A percentile compares a stretch with the other conserved stretches of the same genome.
These are phyloP conservation scores for Cucumis cinereus DNA, from an alignment of 306 rosid genomes.

Conservation along the genomic window DNA sequence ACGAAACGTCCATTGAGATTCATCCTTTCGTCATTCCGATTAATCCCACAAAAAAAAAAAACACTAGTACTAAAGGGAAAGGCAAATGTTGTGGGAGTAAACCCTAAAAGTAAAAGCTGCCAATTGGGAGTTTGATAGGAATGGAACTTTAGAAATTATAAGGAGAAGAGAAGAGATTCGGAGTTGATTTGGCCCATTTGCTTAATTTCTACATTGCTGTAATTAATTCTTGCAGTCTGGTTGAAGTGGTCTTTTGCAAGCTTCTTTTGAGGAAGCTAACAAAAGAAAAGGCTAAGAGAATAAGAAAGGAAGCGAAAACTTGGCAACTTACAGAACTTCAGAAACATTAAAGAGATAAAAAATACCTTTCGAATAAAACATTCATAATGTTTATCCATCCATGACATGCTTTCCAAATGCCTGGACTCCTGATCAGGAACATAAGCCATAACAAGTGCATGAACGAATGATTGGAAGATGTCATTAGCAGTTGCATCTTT, in stretches of 20 bases:
- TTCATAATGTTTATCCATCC: constrained; percentile 70
- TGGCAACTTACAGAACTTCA: constrained; percentile 5
- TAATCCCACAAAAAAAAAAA: background rate
- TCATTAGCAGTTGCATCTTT: constrained; percentile 68
- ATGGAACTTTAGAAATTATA: background rate
- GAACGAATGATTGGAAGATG: constrained; percentile 58
- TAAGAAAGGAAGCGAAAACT: background rate
- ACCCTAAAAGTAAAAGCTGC: background rate
- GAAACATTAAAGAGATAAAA: background rate
- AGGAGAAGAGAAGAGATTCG: background rate
- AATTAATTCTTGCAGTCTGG: background rate
- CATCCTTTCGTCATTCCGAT: too few species aligned
- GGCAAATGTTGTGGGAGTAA: background rate
- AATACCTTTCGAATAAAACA: constrained; percentile 58
- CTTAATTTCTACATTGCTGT: background rate
- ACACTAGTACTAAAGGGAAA: background rate
- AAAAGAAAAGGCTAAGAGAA: background rate
- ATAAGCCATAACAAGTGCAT: constrained; percentile 50
- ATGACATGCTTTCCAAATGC: constrained; percentile 56
- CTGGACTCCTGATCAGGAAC: constrained; percentile 25
- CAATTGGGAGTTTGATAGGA: background rate
- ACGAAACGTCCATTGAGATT: background rate
- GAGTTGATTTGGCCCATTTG: background rate
- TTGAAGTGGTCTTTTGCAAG: background rate
- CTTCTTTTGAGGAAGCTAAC: background rate